A percentile compares a stretch with the other conserved stretches of the same genome.
phyloP scores from a whole-genome alignment of 2,329 filamentous ascomycete species.

The Penicillium hesseltinei region DNA sequence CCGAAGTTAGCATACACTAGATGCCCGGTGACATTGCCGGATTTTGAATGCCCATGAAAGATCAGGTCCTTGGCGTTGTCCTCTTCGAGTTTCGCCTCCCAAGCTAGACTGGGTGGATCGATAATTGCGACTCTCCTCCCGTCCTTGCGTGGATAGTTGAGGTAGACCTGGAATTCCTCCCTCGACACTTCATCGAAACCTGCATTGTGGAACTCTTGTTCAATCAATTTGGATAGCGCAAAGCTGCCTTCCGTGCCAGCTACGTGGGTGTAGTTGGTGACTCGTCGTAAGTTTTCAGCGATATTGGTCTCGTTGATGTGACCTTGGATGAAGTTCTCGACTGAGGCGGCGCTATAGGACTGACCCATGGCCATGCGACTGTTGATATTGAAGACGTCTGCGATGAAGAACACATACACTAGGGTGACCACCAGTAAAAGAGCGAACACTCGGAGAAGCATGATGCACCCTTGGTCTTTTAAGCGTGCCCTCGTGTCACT shows the following conservation, averaged over 20 bases:
- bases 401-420: slow-evolving; percentile 81
- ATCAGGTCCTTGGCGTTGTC: slow-evolving; percentile 70
- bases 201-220: slow-evolving; percentile 69
- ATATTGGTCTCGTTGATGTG: slow-evolving; percentile 69
- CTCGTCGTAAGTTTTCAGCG: slow-evolving; percentile 69
- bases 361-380: slow-evolving; percentile 63
- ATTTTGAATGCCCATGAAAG: slow-evolving; percentile 87
- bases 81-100: slow-evolving; percentile 84
- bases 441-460: slow-evolving; percentile 71
- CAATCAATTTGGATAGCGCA: slow-evolving; percentile 78
- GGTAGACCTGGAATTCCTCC: slow-evolving; percentile 81
- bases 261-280: slow-evolving; percentile 82
- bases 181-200: slow-evolving; percentile 72
- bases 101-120: slow-evolving; percentile 64
- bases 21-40: slow-evolving; percentile 80
- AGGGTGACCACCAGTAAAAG: slow-evolving; percentile 72
- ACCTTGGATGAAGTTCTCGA: slow-evolving; percentile 71
- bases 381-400: slow-evolving; percentile 72
- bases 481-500: slow-evolving; percentile 31
- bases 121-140: slow-evolving; percentile 81
- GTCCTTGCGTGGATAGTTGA: slow-evolving; percentile 80
- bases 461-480: slow-evolving; percentile 58
- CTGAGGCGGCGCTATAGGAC: slow-evolving; percentile 79
- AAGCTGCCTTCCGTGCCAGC: slow-evolving; percentile 94
- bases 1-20: slow-evolving; percentile 93